Evolutionary conservation across 2,329 filamentous ascomycete species (phyloP).

Genomic region (Xenosphaeropsis pyriputrescens): DNA sequence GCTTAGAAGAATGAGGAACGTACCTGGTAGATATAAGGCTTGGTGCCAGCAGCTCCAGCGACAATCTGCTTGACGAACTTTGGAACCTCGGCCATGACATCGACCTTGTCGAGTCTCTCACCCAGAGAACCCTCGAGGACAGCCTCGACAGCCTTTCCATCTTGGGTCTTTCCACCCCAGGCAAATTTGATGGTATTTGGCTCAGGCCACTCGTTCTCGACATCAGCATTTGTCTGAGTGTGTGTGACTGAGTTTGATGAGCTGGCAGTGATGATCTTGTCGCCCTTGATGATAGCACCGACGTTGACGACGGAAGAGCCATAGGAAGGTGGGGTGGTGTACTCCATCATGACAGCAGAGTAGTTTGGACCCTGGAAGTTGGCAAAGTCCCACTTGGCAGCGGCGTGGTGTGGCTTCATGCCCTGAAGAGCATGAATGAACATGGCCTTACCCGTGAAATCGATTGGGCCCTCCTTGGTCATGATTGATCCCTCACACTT

Average conservation of each 20-base stretch:
- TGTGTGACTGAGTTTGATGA: constrained; percentile 52
- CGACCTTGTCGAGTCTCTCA: constrained; percentile 63
- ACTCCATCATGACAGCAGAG: constrained; percentile 92
- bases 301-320: constrained; percentile 73
- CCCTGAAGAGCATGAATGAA: constrained; percentile 83
- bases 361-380: constrained; percentile 80
- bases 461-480: constrained; percentile 65
- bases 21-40: constrained; percentile 96
- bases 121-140: constrained; percentile 55
- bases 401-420: constrained; percentile 98
- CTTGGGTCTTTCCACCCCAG: constrained; percentile 67
- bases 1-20: constrained; percentile 11
- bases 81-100: constrained; percentile 94
- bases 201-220: constrained; percentile 77
- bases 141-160: constrained; percentile 59
- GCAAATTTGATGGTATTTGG: constrained; percentile 60
- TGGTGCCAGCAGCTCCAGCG: constrained; percentile 74
- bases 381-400: constrained; percentile 83
- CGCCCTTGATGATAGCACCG: constrained; percentile 68
- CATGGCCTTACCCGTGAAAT: constrained; percentile 67
- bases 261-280: constrained; percentile 63
- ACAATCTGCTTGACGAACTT: constrained; percentile 93
- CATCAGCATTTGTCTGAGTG: constrained; percentile 53
- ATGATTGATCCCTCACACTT: constrained; percentile 69
- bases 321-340: constrained; percentile 85